Conservation (phyloP, 2,329 filamentous ascomycete genomes). For the Sporothrix luriei region DNA sequence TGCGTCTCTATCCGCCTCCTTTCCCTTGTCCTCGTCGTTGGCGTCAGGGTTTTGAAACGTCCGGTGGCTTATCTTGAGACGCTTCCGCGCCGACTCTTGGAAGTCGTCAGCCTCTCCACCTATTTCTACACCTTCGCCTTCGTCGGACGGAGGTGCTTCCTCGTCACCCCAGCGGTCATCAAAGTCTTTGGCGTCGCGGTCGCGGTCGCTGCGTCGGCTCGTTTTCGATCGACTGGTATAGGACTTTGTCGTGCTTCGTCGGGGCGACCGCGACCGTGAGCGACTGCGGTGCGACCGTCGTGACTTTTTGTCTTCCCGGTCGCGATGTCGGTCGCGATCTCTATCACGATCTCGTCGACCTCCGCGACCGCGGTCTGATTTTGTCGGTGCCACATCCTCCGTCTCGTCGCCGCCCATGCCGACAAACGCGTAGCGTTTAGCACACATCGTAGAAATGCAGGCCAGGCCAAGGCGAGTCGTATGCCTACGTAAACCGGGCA, state of each 20-base stretch:
- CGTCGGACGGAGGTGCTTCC: slow-evolving; percentile 54
- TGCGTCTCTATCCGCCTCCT: slow-evolving; percentile 3
- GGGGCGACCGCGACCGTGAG: slow-evolving; percentile 38
- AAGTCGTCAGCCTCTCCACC: slow-evolving; percentile 60
- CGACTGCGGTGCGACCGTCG: slow-evolving; percentile 38
- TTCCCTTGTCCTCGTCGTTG: slow-evolving; percentile 37
- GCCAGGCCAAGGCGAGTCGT: no score
- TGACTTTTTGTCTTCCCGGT: slow-evolving; percentile 18
- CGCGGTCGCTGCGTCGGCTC: slow-evolving; percentile 43
- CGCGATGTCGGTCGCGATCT: slow-evolving; percentile 38
- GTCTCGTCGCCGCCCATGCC: slow-evolving; percentile 66
- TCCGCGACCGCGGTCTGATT: slow-evolving; percentile 45
- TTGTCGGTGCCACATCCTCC: slow-evolving; percentile 32
- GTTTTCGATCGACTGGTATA: slow-evolving; percentile 45
- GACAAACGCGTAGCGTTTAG: slow-evolving; percentile 67
- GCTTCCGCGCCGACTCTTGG: slow-evolving; percentile 69
- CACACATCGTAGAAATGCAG: slow-evolving; percentile 38
- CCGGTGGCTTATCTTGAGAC: slow-evolving; percentile 63
- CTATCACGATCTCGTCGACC: slow-evolving; percentile 46
- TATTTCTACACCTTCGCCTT: slow-evolving; percentile 36
- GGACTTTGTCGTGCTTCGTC: slow-evolving; percentile 42
- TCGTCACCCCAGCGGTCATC: slow-evolving; percentile 84
- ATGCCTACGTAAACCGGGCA: neutral
- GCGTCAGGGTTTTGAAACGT: slow-evolving; percentile 47
- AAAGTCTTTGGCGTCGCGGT: slow-evolving; percentile 53